phyloP scores from a whole-genome alignment of 2,329 filamentous ascomycete species.

The Corniculantispora saksenae region DNA sequence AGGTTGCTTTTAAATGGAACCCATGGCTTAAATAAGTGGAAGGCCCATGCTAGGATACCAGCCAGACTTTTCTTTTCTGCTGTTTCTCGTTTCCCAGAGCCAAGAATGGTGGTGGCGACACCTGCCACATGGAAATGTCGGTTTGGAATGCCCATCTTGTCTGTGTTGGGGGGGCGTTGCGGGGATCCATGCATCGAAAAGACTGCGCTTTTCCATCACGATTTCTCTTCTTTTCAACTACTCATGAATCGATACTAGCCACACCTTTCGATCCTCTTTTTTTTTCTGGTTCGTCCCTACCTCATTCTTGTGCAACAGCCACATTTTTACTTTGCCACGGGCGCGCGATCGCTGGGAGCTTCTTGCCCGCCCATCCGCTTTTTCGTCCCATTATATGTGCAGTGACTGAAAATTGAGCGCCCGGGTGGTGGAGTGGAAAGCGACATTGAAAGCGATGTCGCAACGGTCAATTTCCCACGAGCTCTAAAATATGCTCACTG shows the following conservation, averaged over 20 bases:
- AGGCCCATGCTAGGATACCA: not conserved
- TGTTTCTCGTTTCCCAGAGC: not conserved
- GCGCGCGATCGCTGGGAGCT: no score
- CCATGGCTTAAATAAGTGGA: not conserved
- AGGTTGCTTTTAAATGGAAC: not conserved
- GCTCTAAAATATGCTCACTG: no score
- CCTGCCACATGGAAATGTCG: constrained; percentile 5
- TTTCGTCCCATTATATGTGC: not conserved
- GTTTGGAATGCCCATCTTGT: constrained; percentile 3
- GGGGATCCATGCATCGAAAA: constrained; percentile 3
- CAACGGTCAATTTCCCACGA: no score
- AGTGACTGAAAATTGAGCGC: no score
- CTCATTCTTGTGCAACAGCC: not conserved
- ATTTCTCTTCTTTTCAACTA: not conserved
- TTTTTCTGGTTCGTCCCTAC: not conserved
- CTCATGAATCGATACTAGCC: not conserved
- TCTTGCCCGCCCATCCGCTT: not conserved
- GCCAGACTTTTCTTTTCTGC: not conserved
- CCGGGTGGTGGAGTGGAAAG: no score
- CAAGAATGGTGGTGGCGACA: constrained; percentile 8
- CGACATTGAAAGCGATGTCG: no score
- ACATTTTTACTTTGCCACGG: not conserved
- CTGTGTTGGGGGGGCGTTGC: not conserved
- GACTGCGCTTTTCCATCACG: not conserved
- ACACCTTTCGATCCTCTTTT: not conserved